These are phyloP conservation scores for Suillus subalutaceus DNA, from an alignment of 768 basidiomycete species.

Conservation along the genomic window DNA sequence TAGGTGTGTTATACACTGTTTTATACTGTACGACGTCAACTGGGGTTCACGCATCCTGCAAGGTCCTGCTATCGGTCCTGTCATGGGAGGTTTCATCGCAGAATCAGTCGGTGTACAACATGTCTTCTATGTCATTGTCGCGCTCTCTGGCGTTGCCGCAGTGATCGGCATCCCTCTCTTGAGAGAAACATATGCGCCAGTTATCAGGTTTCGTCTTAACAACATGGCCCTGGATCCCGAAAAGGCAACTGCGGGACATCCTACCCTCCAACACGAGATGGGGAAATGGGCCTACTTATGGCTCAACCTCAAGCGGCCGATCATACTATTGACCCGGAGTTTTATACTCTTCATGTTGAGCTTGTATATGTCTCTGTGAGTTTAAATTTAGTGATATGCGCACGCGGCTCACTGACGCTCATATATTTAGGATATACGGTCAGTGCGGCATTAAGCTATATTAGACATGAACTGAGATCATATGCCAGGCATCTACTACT, in stretches of 20 bases:
- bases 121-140: slow-evolving; percentile 58
- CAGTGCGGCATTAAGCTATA: slow-evolving; percentile 23
- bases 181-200: slow-evolving; percentile 75
- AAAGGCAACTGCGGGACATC: slow-evolving; percentile 37
- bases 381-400: slow-evolving; percentile 16
- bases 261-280: slow-evolving; percentile 26
- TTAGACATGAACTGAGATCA: not conserved
- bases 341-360: slow-evolving; percentile 74
- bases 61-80: slow-evolving; percentile 61
- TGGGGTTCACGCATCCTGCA: slow-evolving; percentile 12
- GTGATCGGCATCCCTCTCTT: slow-evolving; percentile 60
- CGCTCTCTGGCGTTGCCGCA: slow-evolving; percentile 45
- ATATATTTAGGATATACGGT: slow-evolving; percentile 54
- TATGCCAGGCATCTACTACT: slow-evolving; percentile 59
- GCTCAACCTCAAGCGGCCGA: slow-evolving; percentile 63
- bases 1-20: slow-evolving; percentile 39
- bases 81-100: slow-evolving; percentile 68
- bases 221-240: slow-evolving; percentile 47
- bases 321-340: slow-evolving; percentile 58
- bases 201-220: slow-evolving; percentile 57
- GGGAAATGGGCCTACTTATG: slow-evolving; percentile 49
- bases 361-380: slow-evolving; percentile 73
- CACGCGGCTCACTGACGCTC: not conserved
- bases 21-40: not conserved
- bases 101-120: slow-evolving; percentile 62